Evolutionary conservation across 768 basidiomycete species (phyloP).

Genomic region (Amylocystis lapponica): DNA sequence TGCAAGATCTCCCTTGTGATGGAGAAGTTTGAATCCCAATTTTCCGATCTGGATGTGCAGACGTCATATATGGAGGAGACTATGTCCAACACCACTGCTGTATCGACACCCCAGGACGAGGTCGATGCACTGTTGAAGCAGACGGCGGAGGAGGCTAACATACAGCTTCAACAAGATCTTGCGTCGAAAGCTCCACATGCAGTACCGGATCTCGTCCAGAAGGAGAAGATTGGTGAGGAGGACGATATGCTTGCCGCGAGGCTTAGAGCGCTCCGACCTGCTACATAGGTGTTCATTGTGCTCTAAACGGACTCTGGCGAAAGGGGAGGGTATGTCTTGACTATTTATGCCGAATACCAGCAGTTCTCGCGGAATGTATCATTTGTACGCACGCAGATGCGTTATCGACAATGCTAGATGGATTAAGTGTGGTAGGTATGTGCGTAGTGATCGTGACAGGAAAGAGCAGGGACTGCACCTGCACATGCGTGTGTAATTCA

Average conservation of each 20-base stretch:
- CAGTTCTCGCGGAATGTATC: conserved; percentile 8
- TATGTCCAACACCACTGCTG: conserved; percentile 89
- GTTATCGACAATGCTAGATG: too few relatives aligned
- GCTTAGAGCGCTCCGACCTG: conserved; percentile 81
- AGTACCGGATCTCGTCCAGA: conserved; percentile 50
- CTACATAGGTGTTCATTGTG: conserved; percentile 41
- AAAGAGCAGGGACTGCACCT: neutral
- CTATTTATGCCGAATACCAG: conserved; percentile 2
- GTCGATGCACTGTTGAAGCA: conserved; percentile 88
- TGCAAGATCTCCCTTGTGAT: conserved; percentile 91
- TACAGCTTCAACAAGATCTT: conserved; percentile 91
- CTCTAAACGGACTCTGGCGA: neutral
- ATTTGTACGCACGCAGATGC: neutral
- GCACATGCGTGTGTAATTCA: neutral
- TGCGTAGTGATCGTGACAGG: neutral
- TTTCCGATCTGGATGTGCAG: conserved; percentile 95
- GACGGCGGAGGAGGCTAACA: conserved; percentile 95
- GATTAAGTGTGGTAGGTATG: neutral
- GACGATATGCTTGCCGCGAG: conserved; percentile 81
- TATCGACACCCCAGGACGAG: conserved; percentile 94
- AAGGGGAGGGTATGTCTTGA: conserved; percentile 4
- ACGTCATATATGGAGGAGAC: conserved; percentile 98
- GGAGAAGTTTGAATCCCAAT: conserved; percentile 98
- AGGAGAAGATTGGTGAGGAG: conserved; percentile 59
- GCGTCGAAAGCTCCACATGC: conserved; percentile 51